Base-by-base conservation (phyloP, 225 moss, liverwort and hornwort genomes). In the Physcomitrium patens region DNA sequence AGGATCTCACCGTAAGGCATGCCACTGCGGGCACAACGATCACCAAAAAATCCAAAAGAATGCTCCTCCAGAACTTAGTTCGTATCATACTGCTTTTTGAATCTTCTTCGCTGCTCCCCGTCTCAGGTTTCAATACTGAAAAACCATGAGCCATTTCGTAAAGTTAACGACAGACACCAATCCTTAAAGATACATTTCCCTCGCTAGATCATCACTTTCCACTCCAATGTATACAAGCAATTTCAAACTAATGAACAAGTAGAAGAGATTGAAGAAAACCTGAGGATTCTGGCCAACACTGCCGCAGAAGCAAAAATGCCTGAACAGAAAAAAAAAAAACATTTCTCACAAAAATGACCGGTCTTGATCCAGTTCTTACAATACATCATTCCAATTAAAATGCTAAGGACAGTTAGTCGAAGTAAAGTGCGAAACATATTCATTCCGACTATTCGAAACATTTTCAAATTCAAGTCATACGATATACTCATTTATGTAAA, bases 221-320 rank as follows among this genome's bases (percentile, higher is more conserved):
- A 52, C 54, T 60, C 13, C 2, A 42, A 57, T 7, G 28, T 13
- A 27, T 56, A 31, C 37, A 24, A 37, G 37, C 1, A 41, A 1
- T 63, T 37, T 11, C 10, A 41, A 47, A 7, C 22, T 28, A 60
- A 13, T 14, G 14, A 43, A 20, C 9, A 59, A 69, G 69, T 37
- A 13, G 22, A 15, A 43, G 12, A 70, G 67, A 45, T 56, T 37
- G 15, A 64, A 68, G 46, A 47, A 68, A 63, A 87, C 86, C 88
- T 79, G 83, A 46, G 56, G 72, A 24, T 12, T 50, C 55, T 84
- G 79, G 66, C 83, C 85, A 77, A 71, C 79, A 72, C 77, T 89
- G 91, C 56, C 90, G 89, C 69, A 96, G 73, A 81, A 96, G 77
- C 27, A 96, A 84, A 89, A 96, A 91, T 3, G 75, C 80, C 95